Conservation (phyloP, 805 yeast genomes). For the Lipomyces chichibuensis region DNA sequence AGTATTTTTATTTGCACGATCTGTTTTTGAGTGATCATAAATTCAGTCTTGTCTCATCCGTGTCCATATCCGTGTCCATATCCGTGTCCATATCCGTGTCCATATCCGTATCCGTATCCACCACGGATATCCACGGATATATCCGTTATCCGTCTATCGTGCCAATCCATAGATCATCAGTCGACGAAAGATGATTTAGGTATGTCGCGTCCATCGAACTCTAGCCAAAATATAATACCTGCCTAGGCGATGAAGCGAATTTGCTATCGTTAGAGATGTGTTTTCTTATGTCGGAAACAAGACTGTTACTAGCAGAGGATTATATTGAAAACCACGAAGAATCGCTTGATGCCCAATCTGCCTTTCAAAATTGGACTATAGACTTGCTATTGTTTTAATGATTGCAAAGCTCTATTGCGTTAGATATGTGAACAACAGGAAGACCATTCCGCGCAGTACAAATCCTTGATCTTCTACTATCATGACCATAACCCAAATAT, state of each 20-base stretch:
- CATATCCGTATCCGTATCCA: too few relatives aligned
- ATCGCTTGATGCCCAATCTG: too few relatives aligned
- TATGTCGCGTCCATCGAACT: neutral
- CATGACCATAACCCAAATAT: neutral
- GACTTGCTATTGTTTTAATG: too few relatives aligned
- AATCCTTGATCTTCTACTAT: neutral
- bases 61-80: too few relatives aligned
- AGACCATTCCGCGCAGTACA: neutral
- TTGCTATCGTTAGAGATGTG: neutral
- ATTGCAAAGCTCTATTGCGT: neutral
- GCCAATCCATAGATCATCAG: too few relatives aligned
- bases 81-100: too few relatives aligned
- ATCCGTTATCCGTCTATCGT: too few relatives aligned
- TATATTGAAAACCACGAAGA: too few relatives aligned
- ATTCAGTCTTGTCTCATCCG: too few relatives aligned
- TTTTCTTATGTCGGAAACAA: neutral
- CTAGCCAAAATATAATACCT: neutral
- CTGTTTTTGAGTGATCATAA: neutral
- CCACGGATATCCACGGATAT: too few relatives aligned
- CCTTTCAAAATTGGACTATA: neutral
- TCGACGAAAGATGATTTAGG: conserved; percentile 1
- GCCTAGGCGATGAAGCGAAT: neutral
- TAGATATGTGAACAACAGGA: neutral
- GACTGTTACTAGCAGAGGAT: neutral
- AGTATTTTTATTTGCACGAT: neutral